These are phyloP conservation scores for Musa schizocarpa DNA, from an alignment of 176 grass and related monocot species.

Conservation along the genomic window DNA sequence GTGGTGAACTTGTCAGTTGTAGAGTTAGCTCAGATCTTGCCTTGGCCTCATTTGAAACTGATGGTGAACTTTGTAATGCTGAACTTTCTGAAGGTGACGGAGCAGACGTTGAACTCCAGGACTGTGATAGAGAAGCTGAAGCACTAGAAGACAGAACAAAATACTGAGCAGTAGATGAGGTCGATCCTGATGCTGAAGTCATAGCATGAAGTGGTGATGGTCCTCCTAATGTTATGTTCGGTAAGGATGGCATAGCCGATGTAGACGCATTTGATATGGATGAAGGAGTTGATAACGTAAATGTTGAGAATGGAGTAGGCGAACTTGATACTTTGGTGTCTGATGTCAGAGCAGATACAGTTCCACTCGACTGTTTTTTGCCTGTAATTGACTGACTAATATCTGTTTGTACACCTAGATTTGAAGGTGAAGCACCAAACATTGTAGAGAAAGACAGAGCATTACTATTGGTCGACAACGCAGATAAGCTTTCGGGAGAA, in stretches of 20 bases:
- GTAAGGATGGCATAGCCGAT: constrained; percentile 13
- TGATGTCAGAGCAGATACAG: constrained; percentile 22
- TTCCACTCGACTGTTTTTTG: constrained; percentile 23
- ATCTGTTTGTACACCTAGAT: constrained; percentile 25
- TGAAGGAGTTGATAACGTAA: constrained; percentile 17
- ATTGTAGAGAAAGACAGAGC: constrained; percentile 31
- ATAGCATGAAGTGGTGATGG: constrained; percentile 13
- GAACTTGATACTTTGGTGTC: constrained; percentile 19
- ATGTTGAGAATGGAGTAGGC: constrained; percentile 9
- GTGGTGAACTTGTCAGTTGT: constrained; percentile 19
- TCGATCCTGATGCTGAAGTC: constrained; percentile 3
- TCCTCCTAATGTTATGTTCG: constrained; percentile 9
- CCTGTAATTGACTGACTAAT: constrained; percentile 19
- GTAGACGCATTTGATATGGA: constrained; percentile 17
- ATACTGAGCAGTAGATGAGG: constrained; percentile 7
- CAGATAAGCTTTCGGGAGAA: constrained; percentile 31
- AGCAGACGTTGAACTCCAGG: constrained; percentile 2
- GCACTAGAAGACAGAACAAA: background rate
- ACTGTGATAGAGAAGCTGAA: constrained; percentile 6
- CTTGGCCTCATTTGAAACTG: background rate
- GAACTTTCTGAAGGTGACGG: constrained; percentile 18
- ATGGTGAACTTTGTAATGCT: background rate
- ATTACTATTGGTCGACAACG: constrained; percentile 26
- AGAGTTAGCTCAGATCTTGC: constrained; percentile 32
- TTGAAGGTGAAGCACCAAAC: constrained; percentile 17